Evolutionary conservation across 2,329 filamentous ascomycete genomes (phyloP), one percentile per base, ranked within the genome.

Genomic region (Cladophialophora carrionii): DNA sequence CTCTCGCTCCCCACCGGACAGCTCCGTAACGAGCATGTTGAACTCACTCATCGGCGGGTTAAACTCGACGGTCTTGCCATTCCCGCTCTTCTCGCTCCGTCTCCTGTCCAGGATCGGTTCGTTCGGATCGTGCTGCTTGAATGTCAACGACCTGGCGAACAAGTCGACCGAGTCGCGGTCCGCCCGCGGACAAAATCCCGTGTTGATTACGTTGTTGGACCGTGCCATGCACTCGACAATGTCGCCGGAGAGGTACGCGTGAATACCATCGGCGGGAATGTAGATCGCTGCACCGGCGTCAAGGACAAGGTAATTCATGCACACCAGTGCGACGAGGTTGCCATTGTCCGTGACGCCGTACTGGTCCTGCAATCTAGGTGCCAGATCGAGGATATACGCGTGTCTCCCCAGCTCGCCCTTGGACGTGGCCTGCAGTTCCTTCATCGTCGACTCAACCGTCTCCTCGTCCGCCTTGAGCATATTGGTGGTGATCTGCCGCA

Each of bases 211-310:
- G 64, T 91, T 91, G 78, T 92, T 88, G 22, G 83, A 87, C 7
- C 88, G 83, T 1, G 89, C 89, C 89, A 92, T 92, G 76, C 89
- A 91, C 75, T 92, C 89, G 71, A 92, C 86, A 58, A 92, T 90
- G 73, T 91, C 86, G 2, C 90, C 90, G 3, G 83, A 83, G 0
- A 92, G 79, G 72, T 91, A 92, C 0, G 89, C 89, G 72, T 92
- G 88, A 61, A 91, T 89, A 4, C 88, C 88, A 69, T 91, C 88
- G 0, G 88, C 88, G 0, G 88, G 89, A 17, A 92, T 88, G 73
- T 85, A 90, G 58, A 92, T 82, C 8, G 85, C 84, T 58, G 91
- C 85, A 17, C 89, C 89, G 0, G 88, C 82, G 22, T 85, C 77
- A 8, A 92, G 82, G 0, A 83, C 80, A 58, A 92, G 73, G 72